Percentiles rank a stretch among this genome's conserved stretches.
These are phyloP conservation scores for Calonectria pauciramosa DNA, from an alignment of 2,329 filamentous ascomycete species.

Conservation along the genomic window DNA sequence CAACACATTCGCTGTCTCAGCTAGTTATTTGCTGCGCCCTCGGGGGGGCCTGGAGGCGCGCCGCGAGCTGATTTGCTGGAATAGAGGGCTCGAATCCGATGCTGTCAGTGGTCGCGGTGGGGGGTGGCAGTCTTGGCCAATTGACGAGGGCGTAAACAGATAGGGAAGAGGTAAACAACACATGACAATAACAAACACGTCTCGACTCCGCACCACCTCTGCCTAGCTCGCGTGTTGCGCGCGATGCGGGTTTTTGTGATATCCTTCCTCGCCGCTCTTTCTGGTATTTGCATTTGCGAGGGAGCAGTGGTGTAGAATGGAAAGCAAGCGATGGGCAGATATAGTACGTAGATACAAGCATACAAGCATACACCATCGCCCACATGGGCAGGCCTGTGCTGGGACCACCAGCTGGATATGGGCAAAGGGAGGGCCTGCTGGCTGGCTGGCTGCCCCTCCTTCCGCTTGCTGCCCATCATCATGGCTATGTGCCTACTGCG, in stretches of 20 bases:
- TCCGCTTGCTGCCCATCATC: not conserved
- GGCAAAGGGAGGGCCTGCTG: not conserved
- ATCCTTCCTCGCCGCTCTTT: not conserved
- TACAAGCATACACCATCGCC: too few relatives aligned
- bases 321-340: not conserved
- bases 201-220: slow-evolving; percentile 7
- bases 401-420: not conserved
- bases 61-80: not conserved
- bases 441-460: not conserved
- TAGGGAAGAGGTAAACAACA: slow-evolving; percentile 13
- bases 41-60: not conserved
- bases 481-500: not conserved
- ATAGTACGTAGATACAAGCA: not conserved
- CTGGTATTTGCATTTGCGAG: not conserved
- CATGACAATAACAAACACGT: slow-evolving; percentile 31
- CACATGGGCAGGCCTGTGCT: not conserved
- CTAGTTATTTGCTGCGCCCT: not conserved
- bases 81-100: not conserved
- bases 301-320: not conserved
- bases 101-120: slow-evolving; percentile 5
- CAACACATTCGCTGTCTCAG: not conserved
- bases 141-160: not conserved
- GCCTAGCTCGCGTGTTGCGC: not conserved
- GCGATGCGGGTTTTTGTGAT: not conserved
- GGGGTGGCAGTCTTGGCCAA: not conserved